Evolutionary conservation across 176 grass and related monocot species (phyloP).

Genomic region (Triticum timopheevii): DNA sequence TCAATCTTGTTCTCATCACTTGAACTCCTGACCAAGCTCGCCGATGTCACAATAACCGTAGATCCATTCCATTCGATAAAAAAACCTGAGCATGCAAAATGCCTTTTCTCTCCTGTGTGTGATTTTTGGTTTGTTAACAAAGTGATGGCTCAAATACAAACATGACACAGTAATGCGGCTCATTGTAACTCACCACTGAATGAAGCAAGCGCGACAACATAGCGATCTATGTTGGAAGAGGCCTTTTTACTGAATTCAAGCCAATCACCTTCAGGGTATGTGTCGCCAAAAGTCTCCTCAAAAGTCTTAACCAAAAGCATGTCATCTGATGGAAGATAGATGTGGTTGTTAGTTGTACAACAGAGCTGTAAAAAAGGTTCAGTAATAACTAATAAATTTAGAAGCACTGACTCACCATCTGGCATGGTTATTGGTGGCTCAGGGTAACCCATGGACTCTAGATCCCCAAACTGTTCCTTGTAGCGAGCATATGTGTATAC

Average conservation of each 20-base stretch:
- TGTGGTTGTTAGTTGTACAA: neutral
- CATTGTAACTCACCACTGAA: neutral
- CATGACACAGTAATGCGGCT: neutral
- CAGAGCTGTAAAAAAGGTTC: neutral
- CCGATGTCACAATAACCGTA: neutral
- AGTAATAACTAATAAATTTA: too few species aligned
- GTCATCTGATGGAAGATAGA: neutral
- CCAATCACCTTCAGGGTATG: neutral
- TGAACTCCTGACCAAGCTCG: constrained; percentile 6
- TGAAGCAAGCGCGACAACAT: constrained; percentile 15
- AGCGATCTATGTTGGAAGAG: neutral
- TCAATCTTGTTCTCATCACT: neutral
- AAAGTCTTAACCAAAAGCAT: constrained; percentile 22
- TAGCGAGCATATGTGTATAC: neutral
- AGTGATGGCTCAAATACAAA: neutral
- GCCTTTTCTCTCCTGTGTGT: neutral
- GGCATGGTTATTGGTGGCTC: neutral
- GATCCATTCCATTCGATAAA: neutral
- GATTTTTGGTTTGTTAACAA: neutral
- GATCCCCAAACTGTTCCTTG: neutral
- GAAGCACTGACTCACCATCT: neutral
- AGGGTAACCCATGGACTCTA: neutral
- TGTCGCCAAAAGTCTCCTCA: constrained; percentile 6
- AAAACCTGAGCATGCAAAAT: neutral
- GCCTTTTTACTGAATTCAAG: neutral